Evolutionary conservation across 23 red algal genomes (phyloP).

Genomic region (Agarophyton chilense): DNA sequence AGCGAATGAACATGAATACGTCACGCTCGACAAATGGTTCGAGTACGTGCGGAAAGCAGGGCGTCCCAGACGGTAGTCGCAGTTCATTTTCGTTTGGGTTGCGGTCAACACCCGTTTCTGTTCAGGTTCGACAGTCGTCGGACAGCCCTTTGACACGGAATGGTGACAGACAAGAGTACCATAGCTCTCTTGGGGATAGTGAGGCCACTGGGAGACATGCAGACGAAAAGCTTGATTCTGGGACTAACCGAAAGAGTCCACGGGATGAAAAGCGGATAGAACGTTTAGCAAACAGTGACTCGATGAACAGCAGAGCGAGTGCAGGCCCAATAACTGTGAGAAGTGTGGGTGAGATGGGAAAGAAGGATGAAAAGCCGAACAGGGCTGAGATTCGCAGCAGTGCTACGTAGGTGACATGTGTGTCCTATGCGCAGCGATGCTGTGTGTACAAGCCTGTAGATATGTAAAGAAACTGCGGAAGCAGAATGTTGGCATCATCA

Average conservation of each 20-base stretch:
- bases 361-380: constrained; percentile 25
- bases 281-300: constrained; percentile 22
- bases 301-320: not conserved
- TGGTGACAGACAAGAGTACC: not conserved
- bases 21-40: constrained; percentile 20
- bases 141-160: not conserved
- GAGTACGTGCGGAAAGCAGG: not conserved
- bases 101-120: constrained; percentile 36
- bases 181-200: not conserved
- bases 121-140: not conserved
- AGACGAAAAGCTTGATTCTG: not conserved
- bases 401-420: constrained; percentile 1
- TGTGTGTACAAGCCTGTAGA: not conserved
- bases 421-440: not conserved
- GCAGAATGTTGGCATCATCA: too few relatives aligned
- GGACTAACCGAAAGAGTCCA: not conserved
- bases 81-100: constrained; percentile 9
- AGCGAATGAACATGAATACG: constrained; percentile 43
- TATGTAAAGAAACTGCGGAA: not conserved
- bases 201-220: not conserved
- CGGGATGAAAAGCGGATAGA: constrained; percentile 22
- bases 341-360: not conserved
- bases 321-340: not conserved
- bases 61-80: not conserved
- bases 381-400: constrained; percentile 50